Percentiles rank a stretch among this genome's conserved stretches.
phyloP scores from a whole-genome alignment of 2,329 filamentous ascomycete genomes.

The Rosellinia necatrix region DNA sequence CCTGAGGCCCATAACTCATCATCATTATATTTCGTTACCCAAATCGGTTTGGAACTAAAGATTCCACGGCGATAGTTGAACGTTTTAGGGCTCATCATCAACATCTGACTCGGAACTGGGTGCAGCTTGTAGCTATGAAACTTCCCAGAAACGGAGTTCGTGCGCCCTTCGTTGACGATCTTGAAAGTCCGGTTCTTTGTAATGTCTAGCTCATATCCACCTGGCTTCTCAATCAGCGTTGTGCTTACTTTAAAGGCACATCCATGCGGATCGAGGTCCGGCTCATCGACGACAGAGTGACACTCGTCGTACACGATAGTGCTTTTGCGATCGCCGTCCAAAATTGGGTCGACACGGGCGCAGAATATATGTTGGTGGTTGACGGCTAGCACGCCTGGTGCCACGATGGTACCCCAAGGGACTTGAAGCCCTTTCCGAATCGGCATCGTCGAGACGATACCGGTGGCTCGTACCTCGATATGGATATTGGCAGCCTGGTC shows the following conservation, averaged over 20 bases:
- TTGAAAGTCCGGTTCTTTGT: constrained; percentile 45
- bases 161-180: constrained; percentile 41
- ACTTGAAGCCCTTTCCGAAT: constrained; percentile 57
- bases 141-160: constrained; percentile 41
- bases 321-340: constrained; percentile 34
- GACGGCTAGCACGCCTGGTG: constrained; percentile 64
- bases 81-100: constrained; percentile 48
- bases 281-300: constrained; percentile 55
- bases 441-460: constrained; percentile 70
- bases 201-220: constrained; percentile 49
- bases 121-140: constrained; percentile 44
- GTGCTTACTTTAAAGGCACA: constrained; percentile 60
- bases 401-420: constrained; percentile 66
- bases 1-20: constrained; percentile 57
- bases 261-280: constrained; percentile 71
- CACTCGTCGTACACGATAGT: constrained; percentile 40
- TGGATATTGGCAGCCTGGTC: constrained; percentile 65
- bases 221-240: constrained; percentile 44
- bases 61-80: constrained; percentile 54
- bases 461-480: constrained; percentile 67
- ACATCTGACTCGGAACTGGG: constrained; percentile 35
- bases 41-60: constrained; percentile 50
- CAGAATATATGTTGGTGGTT: constrained; percentile 73
- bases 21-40: constrained; percentile 55
- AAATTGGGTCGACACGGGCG: constrained; percentile 65